Conservation (phyloP, 164 flowering plant genomes). For the Aristolochia fimbriata region DNA sequence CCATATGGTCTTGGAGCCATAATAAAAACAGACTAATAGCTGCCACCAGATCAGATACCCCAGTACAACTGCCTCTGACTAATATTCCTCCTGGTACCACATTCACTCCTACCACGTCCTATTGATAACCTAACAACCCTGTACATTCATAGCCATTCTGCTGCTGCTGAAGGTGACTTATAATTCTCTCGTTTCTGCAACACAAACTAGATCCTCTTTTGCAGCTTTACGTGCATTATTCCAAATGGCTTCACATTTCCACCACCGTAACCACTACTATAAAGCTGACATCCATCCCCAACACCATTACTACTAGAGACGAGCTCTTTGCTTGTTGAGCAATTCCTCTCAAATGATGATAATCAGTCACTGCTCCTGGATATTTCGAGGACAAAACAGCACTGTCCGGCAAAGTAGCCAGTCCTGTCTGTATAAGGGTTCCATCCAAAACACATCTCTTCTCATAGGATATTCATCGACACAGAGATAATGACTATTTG, state of each 20-base stretch:
- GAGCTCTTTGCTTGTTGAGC: constrained; percentile 31
- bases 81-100: constrained; percentile 35
- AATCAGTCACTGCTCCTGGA: constrained; percentile 44
- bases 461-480: constrained; percentile 40
- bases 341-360: constrained; percentile 28
- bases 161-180: constrained; percentile 36
- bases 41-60: constrained; percentile 75
- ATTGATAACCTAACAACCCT: constrained; percentile 31
- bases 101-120: constrained; percentile 41
- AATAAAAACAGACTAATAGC: too few relatives aligned
- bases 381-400: constrained; percentile 49
- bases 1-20: too few relatives aligned
- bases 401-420: constrained; percentile 51
- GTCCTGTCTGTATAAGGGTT: constrained; percentile 45
- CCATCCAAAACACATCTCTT: constrained; percentile 69
- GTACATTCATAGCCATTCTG: constrained; percentile 36
- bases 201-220: constrained; percentile 30
- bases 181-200: constrained; percentile 28
- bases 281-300: constrained; percentile 27
- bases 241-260: constrained; percentile 32
- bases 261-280: constrained; percentile 25
- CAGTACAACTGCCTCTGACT: constrained; percentile 35
- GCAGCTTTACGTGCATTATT: constrained; percentile 32
- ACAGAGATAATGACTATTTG: constrained; percentile 19
- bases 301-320: constrained; percentile 20